Evolutionary conservation across 352 stramenopile genomes (phyloP), one percentile per base, ranked within the genome.

Genomic region (Hyaloperonospora brassicae): DNA sequence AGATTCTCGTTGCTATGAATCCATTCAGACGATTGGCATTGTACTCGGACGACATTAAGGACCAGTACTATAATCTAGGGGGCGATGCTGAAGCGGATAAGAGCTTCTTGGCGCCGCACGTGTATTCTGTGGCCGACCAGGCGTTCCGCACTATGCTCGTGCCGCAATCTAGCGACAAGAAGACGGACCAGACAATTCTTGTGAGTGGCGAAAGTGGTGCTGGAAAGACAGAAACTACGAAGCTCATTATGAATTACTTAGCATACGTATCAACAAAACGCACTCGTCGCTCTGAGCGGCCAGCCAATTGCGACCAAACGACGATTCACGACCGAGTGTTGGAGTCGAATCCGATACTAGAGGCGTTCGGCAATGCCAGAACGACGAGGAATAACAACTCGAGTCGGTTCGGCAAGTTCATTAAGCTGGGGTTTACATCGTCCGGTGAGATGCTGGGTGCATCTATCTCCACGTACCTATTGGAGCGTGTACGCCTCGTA

Each of bases 351-450:
- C 91, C 92, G 50, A 97, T 98, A 56, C 65, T 98, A 1, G 95
- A 98, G 66, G 87, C 91, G 6, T 98, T 98, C 53, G 95, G 95
- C 8, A 98, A 98, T 64, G 92, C 92, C 27, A 75, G 87, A 24
- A 98, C 95, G 3, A 91, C 95, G n/a, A 79, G 91, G 44, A 98
- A 98, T 72, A 96, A 98, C 72, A 98, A 98, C 71, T 97, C 76
- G 9, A 95, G 75, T 69, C 85, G 94, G 10, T 98, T 98, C 64
- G 94, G 94, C 50, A 98, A 98, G 65, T 98, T 97, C 57, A 98
- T 98, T 62, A 91, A 97, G 52, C 84, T 98, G 35, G 78, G 86
- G 2, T 98, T 98, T 55, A 74, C 71, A 0, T 57, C 65, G 0
- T 74, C 55, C 0, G 84, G 84, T n/a, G 72, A 89, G 61, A 84